Conservation (phyloP, 805 yeast genomes). For the Pichia ethanolica region DNA sequence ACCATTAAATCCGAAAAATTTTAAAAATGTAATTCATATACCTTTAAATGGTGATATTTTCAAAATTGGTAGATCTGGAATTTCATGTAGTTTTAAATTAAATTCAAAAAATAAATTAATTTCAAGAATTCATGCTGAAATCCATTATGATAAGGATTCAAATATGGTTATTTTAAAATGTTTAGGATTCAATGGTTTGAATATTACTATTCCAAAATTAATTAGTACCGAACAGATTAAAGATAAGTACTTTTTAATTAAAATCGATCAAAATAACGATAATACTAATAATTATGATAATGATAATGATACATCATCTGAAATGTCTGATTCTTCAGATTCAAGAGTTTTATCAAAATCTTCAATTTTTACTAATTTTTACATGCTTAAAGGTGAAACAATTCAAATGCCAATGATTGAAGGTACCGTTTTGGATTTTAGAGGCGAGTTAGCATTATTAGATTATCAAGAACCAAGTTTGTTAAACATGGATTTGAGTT, state of each 20-base stretch:
- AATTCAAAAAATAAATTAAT: constrained; percentile 45
- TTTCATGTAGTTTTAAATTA: constrained; percentile 45
- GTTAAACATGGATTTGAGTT: too few species aligned
- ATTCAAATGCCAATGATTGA: constrained; percentile 55
- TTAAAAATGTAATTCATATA: constrained; percentile 24
- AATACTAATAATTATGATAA: neutral
- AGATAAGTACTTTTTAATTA: constrained; percentile 16
- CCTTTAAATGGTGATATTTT: constrained; percentile 31
- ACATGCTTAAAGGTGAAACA: constrained; percentile 54
- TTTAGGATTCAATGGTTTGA: constrained; percentile 76
- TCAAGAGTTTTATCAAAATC: constrained; percentile 36
- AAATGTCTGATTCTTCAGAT: neutral
- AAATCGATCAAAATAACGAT: constrained; percentile 4
- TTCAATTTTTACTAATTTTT: constrained; percentile 42
- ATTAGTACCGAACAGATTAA: constrained; percentile 22
- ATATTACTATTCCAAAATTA: constrained; percentile 51
- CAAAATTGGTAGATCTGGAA: constrained; percentile 63
- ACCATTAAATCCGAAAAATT: constrained; percentile 7
- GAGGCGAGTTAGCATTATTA: constrained; percentile 43
- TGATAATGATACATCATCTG: neutral
- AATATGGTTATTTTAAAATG: constrained; percentile 53
- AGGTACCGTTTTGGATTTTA: constrained; percentile 61
- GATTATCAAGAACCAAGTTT: constrained; percentile 4
- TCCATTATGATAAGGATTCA: constrained; percentile 36
- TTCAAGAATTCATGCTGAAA: constrained; percentile 57